Evolutionary conservation across 495 filamentous ascomycete genomes (phyloP).

Genomic region (Penicillium psychrofluorescens): DNA sequence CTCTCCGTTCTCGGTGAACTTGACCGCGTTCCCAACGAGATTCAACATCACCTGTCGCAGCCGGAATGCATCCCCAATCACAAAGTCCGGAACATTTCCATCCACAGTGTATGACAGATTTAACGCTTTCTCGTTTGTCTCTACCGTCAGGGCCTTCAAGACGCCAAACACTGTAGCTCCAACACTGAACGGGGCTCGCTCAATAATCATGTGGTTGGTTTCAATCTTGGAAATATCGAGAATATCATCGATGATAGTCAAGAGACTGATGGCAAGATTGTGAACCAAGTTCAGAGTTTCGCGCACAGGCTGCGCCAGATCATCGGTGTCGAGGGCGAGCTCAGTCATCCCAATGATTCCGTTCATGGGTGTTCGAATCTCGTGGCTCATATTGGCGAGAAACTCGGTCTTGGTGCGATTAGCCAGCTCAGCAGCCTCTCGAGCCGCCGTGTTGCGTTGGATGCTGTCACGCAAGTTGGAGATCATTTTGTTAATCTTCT

Average conservation of each 20-base stretch:
- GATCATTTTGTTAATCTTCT: slow-evolving; percentile 95
- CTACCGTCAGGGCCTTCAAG: slow-evolving; percentile 63
- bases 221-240: slow-evolving; percentile 78
- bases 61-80: slow-evolving; percentile 65
- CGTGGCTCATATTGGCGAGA: slow-evolving; percentile 75
- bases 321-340: slow-evolving; percentile 55
- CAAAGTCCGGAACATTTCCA: slow-evolving; percentile 30
- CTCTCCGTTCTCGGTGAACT: slow-evolving; percentile 69
- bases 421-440: slow-evolving; percentile 49
- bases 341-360: slow-evolving; percentile 78
- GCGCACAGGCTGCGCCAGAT: slow-evolving; percentile 62
- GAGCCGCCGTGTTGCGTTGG: slow-evolving; percentile 27
- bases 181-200: slow-evolving; percentile 58
- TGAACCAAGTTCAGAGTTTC: slow-evolving; percentile 95
- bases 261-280: slow-evolving; percentile 69
- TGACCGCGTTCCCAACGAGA: slow-evolving; percentile 75
- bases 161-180: slow-evolving; percentile 46
- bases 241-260: slow-evolving; percentile 82
- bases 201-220: slow-evolving; percentile 71
- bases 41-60: slow-evolving; percentile 77
- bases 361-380: slow-evolving; percentile 70
- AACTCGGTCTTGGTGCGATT: slow-evolving; percentile 57
- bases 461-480: slow-evolving; percentile 66
- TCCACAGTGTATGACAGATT: slow-evolving; percentile 47
- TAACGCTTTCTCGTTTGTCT: slow-evolving; percentile 74